Conservation (phyloP, 2,329 filamentous ascomycete genomes). For the Pseudomassariella vexata region DNA sequence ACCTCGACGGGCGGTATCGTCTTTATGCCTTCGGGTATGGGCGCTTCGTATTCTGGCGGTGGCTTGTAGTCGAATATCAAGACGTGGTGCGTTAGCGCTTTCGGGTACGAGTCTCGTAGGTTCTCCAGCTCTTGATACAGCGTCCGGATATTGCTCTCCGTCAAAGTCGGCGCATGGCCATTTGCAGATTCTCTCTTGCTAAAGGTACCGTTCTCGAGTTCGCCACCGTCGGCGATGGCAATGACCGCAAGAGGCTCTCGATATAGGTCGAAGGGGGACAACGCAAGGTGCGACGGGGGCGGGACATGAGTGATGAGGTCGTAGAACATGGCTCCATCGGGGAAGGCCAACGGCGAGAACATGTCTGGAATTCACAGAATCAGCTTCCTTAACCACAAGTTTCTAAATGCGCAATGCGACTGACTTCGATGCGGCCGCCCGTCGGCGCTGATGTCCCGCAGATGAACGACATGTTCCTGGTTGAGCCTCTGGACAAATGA, state of each 20-base stretch:
- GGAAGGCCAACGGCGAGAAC: conserved; percentile 89
- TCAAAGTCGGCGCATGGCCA: conserved; percentile 41
- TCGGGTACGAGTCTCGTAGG: conserved; percentile 66
- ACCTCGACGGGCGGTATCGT: conserved; percentile 63
- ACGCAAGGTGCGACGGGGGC: conserved; percentile 69
- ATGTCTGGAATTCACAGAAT: conserved; percentile 56
- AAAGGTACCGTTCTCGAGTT: conserved; percentile 52
- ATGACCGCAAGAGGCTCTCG: conserved; percentile 79
- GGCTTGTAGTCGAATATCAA: conserved; percentile 70
- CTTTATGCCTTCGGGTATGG: conserved; percentile 62
- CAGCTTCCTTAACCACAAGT: conserved; percentile 6
- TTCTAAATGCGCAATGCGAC: conserved; percentile 16
- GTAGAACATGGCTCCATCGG: conserved; percentile 80
- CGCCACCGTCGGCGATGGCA: conserved; percentile 75
- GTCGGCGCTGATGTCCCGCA: conserved; percentile 84
- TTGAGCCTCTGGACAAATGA: conserved; percentile 74
- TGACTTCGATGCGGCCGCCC: conserved; percentile 79
- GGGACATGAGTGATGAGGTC: conserved; percentile 77
- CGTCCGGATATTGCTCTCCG: conserved; percentile 52
- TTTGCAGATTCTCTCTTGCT: conserved; percentile 49
- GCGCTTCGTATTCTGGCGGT: conserved; percentile 40
- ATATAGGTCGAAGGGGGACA: conserved; percentile 87
- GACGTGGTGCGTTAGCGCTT: conserved; percentile 71
- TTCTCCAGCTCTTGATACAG: conserved; percentile 64
- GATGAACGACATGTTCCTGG: conserved; percentile 71